These are phyloP conservation scores for Leishmania gerbilli DNA, from an alignment of 208 protist genomes.

Conservation along the genomic window DNA sequence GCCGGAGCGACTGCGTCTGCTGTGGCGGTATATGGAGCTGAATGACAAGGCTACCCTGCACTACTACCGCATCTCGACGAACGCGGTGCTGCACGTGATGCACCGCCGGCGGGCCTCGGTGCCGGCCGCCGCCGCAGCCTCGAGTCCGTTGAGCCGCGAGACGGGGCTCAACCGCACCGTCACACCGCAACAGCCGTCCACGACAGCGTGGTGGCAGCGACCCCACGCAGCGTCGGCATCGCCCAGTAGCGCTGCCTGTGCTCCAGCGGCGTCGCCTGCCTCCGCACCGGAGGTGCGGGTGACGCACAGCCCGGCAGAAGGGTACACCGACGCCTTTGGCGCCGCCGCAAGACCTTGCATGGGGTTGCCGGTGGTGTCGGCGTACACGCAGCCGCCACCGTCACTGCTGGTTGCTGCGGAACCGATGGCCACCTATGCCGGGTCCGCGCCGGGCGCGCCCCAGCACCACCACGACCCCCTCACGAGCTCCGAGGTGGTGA, in stretches of 20 bases:
- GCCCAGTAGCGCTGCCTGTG: background rate
- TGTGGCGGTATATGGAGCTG: conserved; percentile 89
- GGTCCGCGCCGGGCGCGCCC: background rate
- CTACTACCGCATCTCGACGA: conserved; percentile 85
- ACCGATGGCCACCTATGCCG: background rate
- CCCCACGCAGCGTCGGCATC: background rate
- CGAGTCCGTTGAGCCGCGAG: background rate
- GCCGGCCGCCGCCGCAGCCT: background rate
- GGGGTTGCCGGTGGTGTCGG: background rate
- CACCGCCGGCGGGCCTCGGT: conserved; percentile 22
- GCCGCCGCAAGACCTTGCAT: background rate
- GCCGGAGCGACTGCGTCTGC: conserved; percentile 65
- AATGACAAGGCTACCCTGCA: conserved; percentile 81
- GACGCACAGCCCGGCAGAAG: conserved; percentile 1
- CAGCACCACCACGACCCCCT: conserved; percentile 18
- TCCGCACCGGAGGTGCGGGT: background rate
- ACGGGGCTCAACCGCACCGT: background rate
- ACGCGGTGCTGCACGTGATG: conserved; percentile 60
- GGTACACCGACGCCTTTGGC: conserved; percentile 13
- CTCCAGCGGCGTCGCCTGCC: background rate
- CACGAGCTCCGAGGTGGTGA: conserved; percentile 15
- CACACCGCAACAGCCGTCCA: background rate
- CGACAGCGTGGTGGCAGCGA: conserved; percentile 25
- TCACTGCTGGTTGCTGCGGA: conserved; percentile 8
- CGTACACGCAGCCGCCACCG: conserved; percentile 2